phyloP scores from a whole-genome alignment of 192 early-diverging fungal genomes.

The Linderina pennispora region DNA sequence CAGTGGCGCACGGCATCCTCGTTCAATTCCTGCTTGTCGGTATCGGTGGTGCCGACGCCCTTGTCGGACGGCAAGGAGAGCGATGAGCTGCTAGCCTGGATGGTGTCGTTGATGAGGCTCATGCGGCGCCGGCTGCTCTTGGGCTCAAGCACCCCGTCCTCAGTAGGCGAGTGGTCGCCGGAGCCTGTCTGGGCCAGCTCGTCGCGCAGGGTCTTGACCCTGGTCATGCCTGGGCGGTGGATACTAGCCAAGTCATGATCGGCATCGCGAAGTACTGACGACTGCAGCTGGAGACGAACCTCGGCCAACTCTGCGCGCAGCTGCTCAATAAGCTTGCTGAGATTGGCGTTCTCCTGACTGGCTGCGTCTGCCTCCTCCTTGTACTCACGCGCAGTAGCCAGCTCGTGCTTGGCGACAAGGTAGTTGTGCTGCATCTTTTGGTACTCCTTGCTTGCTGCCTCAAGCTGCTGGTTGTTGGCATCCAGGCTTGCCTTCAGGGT shows the following conservation, averaged over 20 bases:
- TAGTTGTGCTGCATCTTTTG: conserved; percentile 19
- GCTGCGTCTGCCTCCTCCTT: conserved; percentile 11
- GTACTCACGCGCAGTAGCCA: conserved; percentile 17
- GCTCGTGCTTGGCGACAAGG: conserved; percentile 25
- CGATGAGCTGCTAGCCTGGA: not conserved
- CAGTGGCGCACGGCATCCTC: conserved; percentile 23
- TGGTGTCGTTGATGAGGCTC: not conserved
- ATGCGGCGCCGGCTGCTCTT: not conserved
- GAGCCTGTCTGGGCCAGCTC: conserved; percentile 24
- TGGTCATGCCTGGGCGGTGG: conserved; percentile 3
- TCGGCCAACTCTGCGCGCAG: conserved; percentile 30
- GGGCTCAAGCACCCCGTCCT: conserved; percentile 10
- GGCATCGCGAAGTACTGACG: not conserved
- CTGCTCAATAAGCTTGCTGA: conserved; percentile 18
- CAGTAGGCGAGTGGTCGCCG: conserved; percentile 18
- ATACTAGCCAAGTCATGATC: not conserved
- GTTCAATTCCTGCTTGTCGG: conserved; percentile 10
- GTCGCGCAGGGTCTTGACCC: conserved; percentile 30
- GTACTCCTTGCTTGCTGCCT: conserved; percentile 18
- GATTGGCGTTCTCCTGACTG: conserved; percentile 18
- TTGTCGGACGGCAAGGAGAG: not conserved
- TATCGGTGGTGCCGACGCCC: conserved; percentile 7
- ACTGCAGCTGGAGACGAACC: conserved; percentile 16
- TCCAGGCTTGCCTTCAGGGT: conserved; percentile 16
- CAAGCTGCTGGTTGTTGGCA: conserved; percentile 23